Evolutionary conservation across 257 asterid species (phyloP).

Genomic region (Lithospermum erythrorhizon): DNA sequence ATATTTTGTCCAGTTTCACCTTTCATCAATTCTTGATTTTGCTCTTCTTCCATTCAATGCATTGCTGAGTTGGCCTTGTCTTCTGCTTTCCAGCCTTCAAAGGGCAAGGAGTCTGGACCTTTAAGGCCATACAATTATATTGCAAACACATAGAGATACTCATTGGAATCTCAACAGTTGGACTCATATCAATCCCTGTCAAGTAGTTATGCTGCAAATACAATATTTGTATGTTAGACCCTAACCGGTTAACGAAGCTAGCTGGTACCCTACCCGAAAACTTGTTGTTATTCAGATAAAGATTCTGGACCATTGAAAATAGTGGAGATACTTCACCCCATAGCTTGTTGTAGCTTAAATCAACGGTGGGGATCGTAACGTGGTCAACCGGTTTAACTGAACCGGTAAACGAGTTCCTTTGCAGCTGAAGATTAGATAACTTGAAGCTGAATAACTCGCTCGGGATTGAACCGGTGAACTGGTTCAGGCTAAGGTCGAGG

Average conservation of each 20-base stretch:
- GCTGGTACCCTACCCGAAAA: slow-evolving; percentile 71
- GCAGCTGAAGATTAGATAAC: slow-evolving; percentile 53
- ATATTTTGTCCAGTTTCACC: not conserved
- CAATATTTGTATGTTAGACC: slow-evolving; percentile 44
- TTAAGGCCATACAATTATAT: slow-evolving; percentile 84
- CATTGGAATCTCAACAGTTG: slow-evolving; percentile 67
- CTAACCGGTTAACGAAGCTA: slow-evolving; percentile 57
- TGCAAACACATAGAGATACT: slow-evolving; percentile 78
- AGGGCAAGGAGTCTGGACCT: slow-evolving; percentile 76
- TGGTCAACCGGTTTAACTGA: slow-evolving; percentile 41
- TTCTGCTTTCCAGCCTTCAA: slow-evolving; percentile 72
- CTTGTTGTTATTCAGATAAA: slow-evolving; percentile 82
- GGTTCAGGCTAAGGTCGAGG: slow-evolving; percentile 70
- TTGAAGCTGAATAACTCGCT: slow-evolving; percentile 44
- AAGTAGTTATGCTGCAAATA: slow-evolving; percentile 78
- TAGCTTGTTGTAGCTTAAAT: slow-evolving; percentile 74
- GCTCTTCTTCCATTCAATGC: slow-evolving; percentile 53
- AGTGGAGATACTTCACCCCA: slow-evolving; percentile 68
- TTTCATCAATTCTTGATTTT: slow-evolving; percentile 20
- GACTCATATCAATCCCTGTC: slow-evolving; percentile 80
- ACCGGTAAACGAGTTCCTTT: slow-evolving; percentile 59
- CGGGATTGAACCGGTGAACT: slow-evolving; percentile 63
- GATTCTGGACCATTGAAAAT: slow-evolving; percentile 59
- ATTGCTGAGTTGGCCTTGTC: slow-evolving; percentile 75
- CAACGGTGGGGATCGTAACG: slow-evolving; percentile 62